phyloP scores from a whole-genome alignment of 495 filamentous ascomycete species.

The Podospora fimiseda region DNA sequence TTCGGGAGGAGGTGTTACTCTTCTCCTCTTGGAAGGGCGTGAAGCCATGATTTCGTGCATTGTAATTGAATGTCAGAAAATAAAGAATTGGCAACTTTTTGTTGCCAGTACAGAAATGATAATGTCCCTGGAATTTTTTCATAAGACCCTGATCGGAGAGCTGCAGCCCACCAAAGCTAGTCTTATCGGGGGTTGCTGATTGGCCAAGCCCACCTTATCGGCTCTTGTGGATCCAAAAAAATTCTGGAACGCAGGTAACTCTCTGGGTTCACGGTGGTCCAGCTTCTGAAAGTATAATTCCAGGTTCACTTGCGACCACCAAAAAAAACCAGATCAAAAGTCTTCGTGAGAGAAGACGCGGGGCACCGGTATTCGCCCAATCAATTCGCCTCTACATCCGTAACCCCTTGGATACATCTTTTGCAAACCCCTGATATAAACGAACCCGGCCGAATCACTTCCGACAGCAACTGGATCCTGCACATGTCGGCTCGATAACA shows the following conservation, averaged over 20 bases:
- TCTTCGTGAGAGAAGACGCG: too few species aligned
- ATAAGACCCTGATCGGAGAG: constrained; percentile 8
- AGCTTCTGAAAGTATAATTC: too few species aligned
- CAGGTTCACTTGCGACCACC: too few species aligned
- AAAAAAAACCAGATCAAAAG: too few species aligned
- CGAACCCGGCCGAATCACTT: background rate
- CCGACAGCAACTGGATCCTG: background rate
- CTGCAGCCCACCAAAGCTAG: constrained; percentile 8
- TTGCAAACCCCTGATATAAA: background rate
- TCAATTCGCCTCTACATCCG: too few species aligned
- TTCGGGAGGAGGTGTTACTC: constrained; percentile 34
- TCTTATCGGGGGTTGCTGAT: constrained; percentile 11
- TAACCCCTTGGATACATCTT: background rate
- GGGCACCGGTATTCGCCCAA: too few species aligned
- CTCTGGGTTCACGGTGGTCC: background rate
- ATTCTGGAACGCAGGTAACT: constrained; percentile 4
- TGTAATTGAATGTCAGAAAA: background rate
- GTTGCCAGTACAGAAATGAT: background rate
- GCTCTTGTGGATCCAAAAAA: constrained; percentile 17
- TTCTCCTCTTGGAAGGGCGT: constrained; percentile 40
- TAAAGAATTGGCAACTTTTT: constrained; percentile 3
- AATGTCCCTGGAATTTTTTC: constrained; percentile 14
- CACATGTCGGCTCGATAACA: background rate
- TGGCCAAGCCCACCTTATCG: constrained; percentile 20
- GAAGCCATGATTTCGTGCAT: constrained; percentile 29